phyloP scores from a whole-genome alignment of 2,329 filamentous ascomycete species.

The Lachnellula arida region DNA sequence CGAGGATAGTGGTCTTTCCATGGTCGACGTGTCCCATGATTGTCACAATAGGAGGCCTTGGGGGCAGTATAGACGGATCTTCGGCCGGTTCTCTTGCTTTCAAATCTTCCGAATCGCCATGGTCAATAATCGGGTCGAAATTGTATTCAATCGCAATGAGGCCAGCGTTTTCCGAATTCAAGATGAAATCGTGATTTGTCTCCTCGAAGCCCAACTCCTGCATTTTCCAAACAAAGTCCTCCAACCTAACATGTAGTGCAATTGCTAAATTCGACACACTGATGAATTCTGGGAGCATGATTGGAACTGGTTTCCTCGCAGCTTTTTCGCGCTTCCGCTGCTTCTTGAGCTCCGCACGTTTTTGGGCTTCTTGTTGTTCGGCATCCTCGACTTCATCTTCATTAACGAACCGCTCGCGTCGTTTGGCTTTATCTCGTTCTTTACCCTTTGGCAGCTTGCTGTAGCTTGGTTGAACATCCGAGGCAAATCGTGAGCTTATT shows the following conservation, averaged over 20 bases:
- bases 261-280: constrained; percentile 78
- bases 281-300: constrained; percentile 87
- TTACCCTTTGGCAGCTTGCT: constrained; percentile 22
- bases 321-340: constrained; percentile 37
- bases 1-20: constrained; percentile 93
- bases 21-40: constrained; percentile 99
- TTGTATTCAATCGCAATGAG: constrained; percentile 91
- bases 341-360: constrained; percentile 40
- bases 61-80: constrained; percentile 63
- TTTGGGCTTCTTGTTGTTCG: constrained; percentile 23
- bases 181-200: constrained; percentile 73
- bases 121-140: constrained; percentile 76
- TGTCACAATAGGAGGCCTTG: constrained; percentile 86
- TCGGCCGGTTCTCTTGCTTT: constrained; percentile 62
- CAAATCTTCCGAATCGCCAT: constrained; percentile 63
- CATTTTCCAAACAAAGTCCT: constrained; percentile 70
- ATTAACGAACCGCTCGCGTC: constrained; percentile 24
- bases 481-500: not conserved
- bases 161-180: constrained; percentile 86
- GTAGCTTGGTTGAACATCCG: constrained; percentile 1
- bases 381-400: constrained; percentile 30
- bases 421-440: constrained; percentile 28
- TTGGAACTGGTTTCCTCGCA: constrained; percentile 43
- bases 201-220: constrained; percentile 87
- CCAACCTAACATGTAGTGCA: constrained; percentile 64